Conservation (phyloP, 768 basidiomycete species). For the Clitopilus hobsonii region DNA sequence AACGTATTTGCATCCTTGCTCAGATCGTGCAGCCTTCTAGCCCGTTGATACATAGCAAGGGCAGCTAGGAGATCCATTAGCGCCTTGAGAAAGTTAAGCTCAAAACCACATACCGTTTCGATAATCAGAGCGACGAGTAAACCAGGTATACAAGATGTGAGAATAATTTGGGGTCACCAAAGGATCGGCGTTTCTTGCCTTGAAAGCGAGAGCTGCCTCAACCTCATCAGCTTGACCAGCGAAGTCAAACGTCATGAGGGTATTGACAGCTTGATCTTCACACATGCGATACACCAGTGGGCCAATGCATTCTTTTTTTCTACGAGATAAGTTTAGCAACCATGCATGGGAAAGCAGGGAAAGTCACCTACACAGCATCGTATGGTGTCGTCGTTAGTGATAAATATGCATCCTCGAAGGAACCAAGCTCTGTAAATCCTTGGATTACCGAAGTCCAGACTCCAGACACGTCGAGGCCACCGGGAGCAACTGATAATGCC, state of each 20-base stretch:
- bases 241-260: slow-evolving; percentile 80
- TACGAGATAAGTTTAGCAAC: slow-evolving; percentile 24
- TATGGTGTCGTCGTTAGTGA: slow-evolving; percentile 71
- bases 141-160: slow-evolving; percentile 92
- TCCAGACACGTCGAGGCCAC: slow-evolving; percentile 50
- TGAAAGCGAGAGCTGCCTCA: slow-evolving; percentile 84
- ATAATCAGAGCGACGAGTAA: slow-evolving; percentile 82
- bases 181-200: slow-evolving; percentile 91
- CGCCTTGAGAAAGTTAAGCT: slow-evolving; percentile 7
- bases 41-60: slow-evolving; percentile 89
- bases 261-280: slow-evolving; percentile 77
- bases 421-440: slow-evolving; percentile 65
- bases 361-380: slow-evolving; percentile 59
- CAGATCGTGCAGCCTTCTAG: slow-evolving; percentile 67
- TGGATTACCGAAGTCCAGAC: slow-evolving; percentile 79
- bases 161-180: slow-evolving; percentile 82
- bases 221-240: slow-evolving; percentile 82
- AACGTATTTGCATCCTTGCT: slow-evolving; percentile 35
- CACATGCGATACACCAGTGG: slow-evolving; percentile 91
- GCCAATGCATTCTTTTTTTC: slow-evolving; percentile 77
- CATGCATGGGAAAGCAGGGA: slow-evolving; percentile 1
- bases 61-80: slow-evolving; percentile 54
- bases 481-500: slow-evolving; percentile 67
- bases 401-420: slow-evolving; percentile 87
- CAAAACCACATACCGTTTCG: slow-evolving; percentile 66